Percentiles rank a stretch among this genome's conserved stretches.
Conservation (phyloP, 192 early-diverging fungal genomes). For the Backusella tarrabulga region DNA sequence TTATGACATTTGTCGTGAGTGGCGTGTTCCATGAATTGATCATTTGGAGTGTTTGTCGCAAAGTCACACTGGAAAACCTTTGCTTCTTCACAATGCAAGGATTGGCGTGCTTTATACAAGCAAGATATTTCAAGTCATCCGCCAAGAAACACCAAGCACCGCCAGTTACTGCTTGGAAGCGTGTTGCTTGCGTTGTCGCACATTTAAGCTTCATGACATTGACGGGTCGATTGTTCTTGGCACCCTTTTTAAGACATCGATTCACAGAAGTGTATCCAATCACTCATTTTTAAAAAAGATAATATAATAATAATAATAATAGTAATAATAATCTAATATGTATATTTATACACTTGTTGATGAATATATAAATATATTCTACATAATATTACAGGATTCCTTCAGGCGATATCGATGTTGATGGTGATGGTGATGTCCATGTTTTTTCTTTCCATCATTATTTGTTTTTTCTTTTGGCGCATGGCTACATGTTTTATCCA, state of each 20-base stretch:
- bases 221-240: slow-evolving; percentile 7
- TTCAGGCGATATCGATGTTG: background rate
- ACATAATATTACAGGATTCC: background rate
- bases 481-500: background rate
- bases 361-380: background rate
- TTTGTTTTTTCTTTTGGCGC: background rate
- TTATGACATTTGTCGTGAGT: slow-evolving; percentile 8
- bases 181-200: background rate
- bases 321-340: background rate
- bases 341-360: background rate
- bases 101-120: background rate
- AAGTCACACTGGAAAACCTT: slow-evolving; percentile 4
- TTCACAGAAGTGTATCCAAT: background rate
- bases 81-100: slow-evolving; percentile 1
- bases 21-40: slow-evolving; percentile 5
- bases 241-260: slow-evolving; percentile 7
- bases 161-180: background rate
- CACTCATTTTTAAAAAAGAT: slow-evolving; percentile 1
- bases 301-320: background rate
- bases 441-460: background rate
- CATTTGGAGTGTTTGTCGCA: background rate
- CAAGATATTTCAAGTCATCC: background rate
- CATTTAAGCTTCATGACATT: background rate
- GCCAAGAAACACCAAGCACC: background rate
- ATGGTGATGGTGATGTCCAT: background rate